Evolutionary conservation across 768 basidiomycete species (phyloP), one percentile per base, ranked within the genome.

Genomic region (Agaricus blazei): DNA sequence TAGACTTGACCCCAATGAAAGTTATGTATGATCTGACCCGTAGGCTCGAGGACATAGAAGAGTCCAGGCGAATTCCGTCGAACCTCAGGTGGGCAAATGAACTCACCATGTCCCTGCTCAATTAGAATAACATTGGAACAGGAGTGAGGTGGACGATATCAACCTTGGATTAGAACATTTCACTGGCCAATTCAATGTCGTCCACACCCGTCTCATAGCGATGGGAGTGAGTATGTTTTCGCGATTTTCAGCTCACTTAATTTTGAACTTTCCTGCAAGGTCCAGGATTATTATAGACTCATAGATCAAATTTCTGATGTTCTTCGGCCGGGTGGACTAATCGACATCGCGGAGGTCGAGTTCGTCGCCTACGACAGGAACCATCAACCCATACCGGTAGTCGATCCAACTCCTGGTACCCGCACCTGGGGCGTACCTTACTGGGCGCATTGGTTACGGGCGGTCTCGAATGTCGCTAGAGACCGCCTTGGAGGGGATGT

Each of bases 161-260:
- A 92, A 92, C 69, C 80, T 90, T 15, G 89, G 90, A 2, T 72
- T 92, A 24, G 87, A 90, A 61, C 90, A 92, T 69, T 90, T 84
- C 66, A 88, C 86, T 63, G 84, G 84, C 9, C 79, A 84, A 57
- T 91, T 90, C 70, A 79, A 91, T 62, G 84, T 86, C 14, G 86
- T 87, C 0, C 88, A 90, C 63, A 79, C 81, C 31, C 82, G 85
- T 24, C 77, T 90, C 38, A 78, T 91, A 55, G 77, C 84, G 3
- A 82, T 87, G 24, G 90, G 90, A 37, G 89, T 90, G 63, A 65
- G 87, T 72, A 37, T 41, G n/a, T 15, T 59, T 37, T 9, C 56
- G 42, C 37, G 47, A 2, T 5, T 45, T 45, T 2, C 40, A 50
- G 54, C 4, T 45, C 36, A 11, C 50, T 19, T 27, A 48, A 60